phyloP scores from a whole-genome alignment of 257 asterid genomes.

The Penstemon eatonii region DNA sequence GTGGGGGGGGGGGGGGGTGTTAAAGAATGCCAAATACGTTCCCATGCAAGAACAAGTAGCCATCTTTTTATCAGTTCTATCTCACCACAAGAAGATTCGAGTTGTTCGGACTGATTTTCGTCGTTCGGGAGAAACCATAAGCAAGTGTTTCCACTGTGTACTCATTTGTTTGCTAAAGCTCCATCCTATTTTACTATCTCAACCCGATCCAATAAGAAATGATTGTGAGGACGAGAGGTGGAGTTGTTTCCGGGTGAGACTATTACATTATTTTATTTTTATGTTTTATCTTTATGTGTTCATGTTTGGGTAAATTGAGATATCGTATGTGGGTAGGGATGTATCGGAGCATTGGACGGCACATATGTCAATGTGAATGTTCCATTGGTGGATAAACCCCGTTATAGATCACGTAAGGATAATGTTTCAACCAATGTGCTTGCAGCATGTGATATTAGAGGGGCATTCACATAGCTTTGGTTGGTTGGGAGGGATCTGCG shows the following conservation, averaged over 20 bases:
- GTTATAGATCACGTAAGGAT: neutral
- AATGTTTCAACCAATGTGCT: neutral
- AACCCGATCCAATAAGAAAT: neutral
- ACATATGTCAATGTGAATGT: neutral
- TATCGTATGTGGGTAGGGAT: neutral
- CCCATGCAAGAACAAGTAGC: too few relatives aligned
- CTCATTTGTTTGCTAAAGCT: neutral
- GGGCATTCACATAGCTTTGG: neutral
- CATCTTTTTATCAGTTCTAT: too few relatives aligned
- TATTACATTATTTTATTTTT: too few relatives aligned
- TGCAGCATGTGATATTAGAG: neutral
- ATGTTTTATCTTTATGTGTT: too few relatives aligned
- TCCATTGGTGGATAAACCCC: neutral
- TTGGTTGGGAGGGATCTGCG: neutral
- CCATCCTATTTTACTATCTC: neutral
- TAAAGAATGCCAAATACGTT: too few relatives aligned
- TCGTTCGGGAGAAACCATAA: neutral
- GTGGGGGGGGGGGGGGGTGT: too few relatives aligned
- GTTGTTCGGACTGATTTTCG: too few relatives aligned
- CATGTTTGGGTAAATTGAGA: too few relatives aligned
- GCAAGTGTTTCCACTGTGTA: neutral
- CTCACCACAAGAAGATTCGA: too few relatives aligned
- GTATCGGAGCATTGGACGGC: neutral
- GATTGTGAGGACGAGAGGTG: neutral
- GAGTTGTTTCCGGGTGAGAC: neutral